phyloP scores from a whole-genome alignment of 1,139 yeast genomes.

The Candida sojae region DNA sequence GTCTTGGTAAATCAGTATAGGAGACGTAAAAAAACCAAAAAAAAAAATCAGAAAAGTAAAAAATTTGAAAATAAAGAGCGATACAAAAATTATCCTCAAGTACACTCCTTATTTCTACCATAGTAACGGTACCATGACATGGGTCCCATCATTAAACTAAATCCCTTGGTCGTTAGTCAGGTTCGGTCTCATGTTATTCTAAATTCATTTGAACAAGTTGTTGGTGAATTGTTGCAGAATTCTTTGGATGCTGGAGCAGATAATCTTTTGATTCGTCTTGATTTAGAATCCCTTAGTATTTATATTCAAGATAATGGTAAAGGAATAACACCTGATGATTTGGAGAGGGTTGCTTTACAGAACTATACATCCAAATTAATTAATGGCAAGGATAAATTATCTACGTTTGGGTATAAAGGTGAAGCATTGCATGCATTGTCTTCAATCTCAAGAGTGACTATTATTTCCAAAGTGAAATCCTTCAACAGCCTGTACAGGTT shows the following conservation, averaged over 20 bases:
- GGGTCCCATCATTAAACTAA: constrained; percentile 13
- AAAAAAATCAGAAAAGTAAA: background rate
- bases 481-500: constrained; percentile 8
- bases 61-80: background rate
- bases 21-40: background rate
- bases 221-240: constrained; percentile 78
- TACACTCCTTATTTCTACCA: background rate
- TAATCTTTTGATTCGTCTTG: constrained; percentile 60
- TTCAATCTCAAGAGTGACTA: constrained; percentile 30
- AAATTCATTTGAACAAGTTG: constrained; percentile 36
- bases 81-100: background rate
- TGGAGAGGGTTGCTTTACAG: constrained; percentile 61
- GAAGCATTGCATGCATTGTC: constrained; percentile 72
- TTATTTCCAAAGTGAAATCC: constrained; percentile 32
- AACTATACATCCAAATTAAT: constrained; percentile 73
- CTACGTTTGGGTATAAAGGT: constrained; percentile 79
- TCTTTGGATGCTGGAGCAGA: constrained; percentile 74
- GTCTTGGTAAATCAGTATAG: background rate
- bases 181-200: constrained; percentile 16
- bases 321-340: constrained; percentile 65
- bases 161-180: constrained; percentile 12
- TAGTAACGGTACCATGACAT: background rate
- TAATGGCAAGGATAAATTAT: constrained; percentile 47
- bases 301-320: constrained; percentile 75
- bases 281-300: constrained; percentile 59